Evolutionary conservation across 2,329 filamentous ascomycete genomes (phyloP).

Genomic region (Fusarium illudens): DNA sequence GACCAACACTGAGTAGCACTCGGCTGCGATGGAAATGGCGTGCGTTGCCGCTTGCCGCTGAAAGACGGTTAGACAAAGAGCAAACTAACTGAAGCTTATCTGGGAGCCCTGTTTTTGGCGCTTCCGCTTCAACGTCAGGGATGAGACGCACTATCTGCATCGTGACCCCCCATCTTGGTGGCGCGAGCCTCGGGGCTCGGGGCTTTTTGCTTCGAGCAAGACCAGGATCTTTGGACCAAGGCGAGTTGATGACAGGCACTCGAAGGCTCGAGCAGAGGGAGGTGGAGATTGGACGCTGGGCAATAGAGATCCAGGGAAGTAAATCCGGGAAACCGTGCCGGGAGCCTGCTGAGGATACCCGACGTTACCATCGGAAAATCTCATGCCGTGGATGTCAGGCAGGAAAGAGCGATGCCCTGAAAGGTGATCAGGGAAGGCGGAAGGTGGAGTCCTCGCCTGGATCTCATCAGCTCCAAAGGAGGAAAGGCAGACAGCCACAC

Average conservation of each 20-base stretch:
- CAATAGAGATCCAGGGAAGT: background rate
- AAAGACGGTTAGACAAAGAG: slow-evolving; percentile 6
- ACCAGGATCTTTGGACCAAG: background rate
- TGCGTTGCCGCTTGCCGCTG: slow-evolving; percentile 21
- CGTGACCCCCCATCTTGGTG: slow-evolving; percentile 17
- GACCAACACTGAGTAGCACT: slow-evolving; percentile 25
- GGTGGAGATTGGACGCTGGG: background rate
- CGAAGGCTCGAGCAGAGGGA: background rate
- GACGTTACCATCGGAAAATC: background rate
- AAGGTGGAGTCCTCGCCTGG: background rate
- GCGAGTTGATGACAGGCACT: background rate
- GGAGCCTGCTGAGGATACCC: background rate
- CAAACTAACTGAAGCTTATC: slow-evolving; percentile 4
- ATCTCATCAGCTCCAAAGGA: background rate
- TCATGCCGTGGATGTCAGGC: background rate
- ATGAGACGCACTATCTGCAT: slow-evolving; percentile 27
- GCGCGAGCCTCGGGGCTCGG: slow-evolving; percentile 19
- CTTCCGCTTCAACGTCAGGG: slow-evolving; percentile 19
- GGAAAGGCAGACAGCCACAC: slow-evolving; percentile 9
- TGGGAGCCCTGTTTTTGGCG: slow-evolving; percentile 1
- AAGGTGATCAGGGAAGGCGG: background rate
- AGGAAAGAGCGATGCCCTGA: background rate
- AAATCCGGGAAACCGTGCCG: background rate
- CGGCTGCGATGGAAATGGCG: slow-evolving; percentile 7
- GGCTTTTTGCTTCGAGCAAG: slow-evolving; percentile 16